phyloP scores from a whole-genome alignment of 768 basidiomycete species.

The Serendipita vermifera region DNA sequence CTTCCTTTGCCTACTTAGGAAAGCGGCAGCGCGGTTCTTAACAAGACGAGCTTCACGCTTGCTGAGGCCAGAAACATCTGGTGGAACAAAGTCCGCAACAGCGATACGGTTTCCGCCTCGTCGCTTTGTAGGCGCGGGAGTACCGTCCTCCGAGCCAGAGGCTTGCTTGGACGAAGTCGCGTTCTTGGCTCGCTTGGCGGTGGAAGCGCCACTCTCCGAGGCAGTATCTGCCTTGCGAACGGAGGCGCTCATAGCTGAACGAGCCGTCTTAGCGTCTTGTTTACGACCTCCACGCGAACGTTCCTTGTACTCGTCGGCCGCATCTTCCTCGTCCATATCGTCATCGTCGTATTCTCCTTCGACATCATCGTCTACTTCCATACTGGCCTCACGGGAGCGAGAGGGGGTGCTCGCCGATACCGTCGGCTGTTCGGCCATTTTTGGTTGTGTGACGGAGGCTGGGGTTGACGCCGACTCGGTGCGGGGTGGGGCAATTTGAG shows the following conservation, averaged over 20 bases:
- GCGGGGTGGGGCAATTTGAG: not conserved
- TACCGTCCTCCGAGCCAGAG: conserved; percentile 6
- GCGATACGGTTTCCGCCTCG: conserved; percentile 35
- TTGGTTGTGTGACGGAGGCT: not conserved
- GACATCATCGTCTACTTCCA: not conserved
- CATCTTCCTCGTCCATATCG: conserved; percentile 3
- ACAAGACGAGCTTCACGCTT: conserved; percentile 86
- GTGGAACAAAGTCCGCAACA: conserved; percentile 76
- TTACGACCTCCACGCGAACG: not conserved
- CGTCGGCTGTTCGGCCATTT: conserved; percentile 2
- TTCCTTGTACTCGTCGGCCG: conserved; percentile 2
- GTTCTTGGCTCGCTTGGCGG: not conserved
- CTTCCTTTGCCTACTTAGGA: conserved; percentile 81
- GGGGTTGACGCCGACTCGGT: not conserved
- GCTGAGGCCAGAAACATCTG: conserved; percentile 74
- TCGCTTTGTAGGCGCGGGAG: conserved; percentile 28
- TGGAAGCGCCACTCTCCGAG: not conserved
- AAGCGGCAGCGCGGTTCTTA: conserved; percentile 86
- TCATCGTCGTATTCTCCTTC: not conserved
- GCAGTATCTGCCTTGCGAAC: not conserved
- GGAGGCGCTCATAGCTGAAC: not conserved
- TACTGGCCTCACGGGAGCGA: not conserved
- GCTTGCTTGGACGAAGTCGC: not conserved
- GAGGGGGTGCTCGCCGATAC: not conserved
- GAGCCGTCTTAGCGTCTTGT: not conserved